phyloP scores from a whole-genome alignment of 2,329 filamentous ascomycete genomes.

The Fusarium chaquense region DNA sequence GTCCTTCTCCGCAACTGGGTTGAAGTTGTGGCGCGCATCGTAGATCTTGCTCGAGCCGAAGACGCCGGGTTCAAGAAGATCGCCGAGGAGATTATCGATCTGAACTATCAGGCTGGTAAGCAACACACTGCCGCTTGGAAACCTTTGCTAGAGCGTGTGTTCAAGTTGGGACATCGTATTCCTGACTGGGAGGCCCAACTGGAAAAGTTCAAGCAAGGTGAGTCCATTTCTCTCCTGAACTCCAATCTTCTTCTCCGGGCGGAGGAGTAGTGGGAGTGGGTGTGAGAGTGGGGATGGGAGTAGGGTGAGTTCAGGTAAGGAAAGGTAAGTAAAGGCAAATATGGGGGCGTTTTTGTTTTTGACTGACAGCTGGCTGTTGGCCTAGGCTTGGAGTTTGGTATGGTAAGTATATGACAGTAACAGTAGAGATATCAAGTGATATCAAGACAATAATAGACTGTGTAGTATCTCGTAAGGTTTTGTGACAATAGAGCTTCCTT shows the following conservation, averaged over 20 bases:
- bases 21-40: slow-evolving; percentile 31
- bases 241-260: slow-evolving; percentile 9
- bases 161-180: slow-evolving; percentile 33
- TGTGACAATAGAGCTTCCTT: not conserved
- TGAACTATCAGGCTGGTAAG: not conserved
- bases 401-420: not conserved
- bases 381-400: not conserved
- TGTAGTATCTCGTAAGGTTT: not conserved
- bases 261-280: no score
- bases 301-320: no score
- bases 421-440: not conserved
- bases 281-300: not conserved
- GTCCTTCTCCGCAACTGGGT: slow-evolving; percentile 41
- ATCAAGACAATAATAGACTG: not conserved
- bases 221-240: slow-evolving; percentile 31
- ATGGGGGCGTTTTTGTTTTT: not conserved
- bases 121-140: slow-evolving; percentile 14
- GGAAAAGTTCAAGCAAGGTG: slow-evolving; percentile 11
- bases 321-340: no score
- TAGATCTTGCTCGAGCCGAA: slow-evolving; percentile 25
- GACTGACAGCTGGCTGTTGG: not conserved
- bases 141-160: slow-evolving; percentile 11
- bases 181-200: slow-evolving; percentile 40
- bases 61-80: slow-evolving; percentile 4
- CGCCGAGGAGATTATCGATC: not conserved